Conservation (phyloP, 192 early-diverging fungal genomes). For the Jimgerdemannia lactiflua region DNA sequence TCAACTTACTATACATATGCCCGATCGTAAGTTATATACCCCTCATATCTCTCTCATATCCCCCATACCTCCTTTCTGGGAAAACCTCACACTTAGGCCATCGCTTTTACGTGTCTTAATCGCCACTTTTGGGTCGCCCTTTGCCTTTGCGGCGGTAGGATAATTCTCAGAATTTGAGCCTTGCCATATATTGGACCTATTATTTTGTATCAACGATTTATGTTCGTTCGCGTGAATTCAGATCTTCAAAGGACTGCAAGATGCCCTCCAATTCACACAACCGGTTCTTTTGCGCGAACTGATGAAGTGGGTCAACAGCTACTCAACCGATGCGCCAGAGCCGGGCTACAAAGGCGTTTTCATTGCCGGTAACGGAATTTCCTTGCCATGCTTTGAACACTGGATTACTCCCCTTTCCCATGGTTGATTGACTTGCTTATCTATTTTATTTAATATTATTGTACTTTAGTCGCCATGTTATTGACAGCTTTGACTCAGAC, state of each 20-base stretch:
- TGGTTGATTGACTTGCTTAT: too few species aligned
- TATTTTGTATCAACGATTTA: neutral
- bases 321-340: conserved; percentile 47
- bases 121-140: conserved; percentile 59
- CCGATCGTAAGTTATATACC: neutral
- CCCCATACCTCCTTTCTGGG: neutral
- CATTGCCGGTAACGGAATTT: conserved; percentile 56
- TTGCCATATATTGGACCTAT: neutral
- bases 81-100: conserved; percentile 43
- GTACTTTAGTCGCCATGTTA: conserved; percentile 62
- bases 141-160: conserved; percentile 61
- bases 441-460: neutral
- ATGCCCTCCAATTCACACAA: conserved; percentile 74
- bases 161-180: too few species aligned
- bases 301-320: conserved; percentile 62
- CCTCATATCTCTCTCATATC: neutral
- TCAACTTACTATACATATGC: neutral
- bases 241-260: conserved; percentile 76
- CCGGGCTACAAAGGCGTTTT: conserved; percentile 73
- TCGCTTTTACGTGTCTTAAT: conserved; percentile 67
- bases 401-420: too few species aligned
- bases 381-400: neutral
- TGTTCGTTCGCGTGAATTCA: conserved; percentile 7
- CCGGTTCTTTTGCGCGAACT: conserved; percentile 75
- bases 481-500: conserved; percentile 71